Evolutionary conservation across 148 eudicot genomes (phyloP), one percentile per base, ranked within the genome.

Genomic region (Vaccinium myrtillus): DNA sequence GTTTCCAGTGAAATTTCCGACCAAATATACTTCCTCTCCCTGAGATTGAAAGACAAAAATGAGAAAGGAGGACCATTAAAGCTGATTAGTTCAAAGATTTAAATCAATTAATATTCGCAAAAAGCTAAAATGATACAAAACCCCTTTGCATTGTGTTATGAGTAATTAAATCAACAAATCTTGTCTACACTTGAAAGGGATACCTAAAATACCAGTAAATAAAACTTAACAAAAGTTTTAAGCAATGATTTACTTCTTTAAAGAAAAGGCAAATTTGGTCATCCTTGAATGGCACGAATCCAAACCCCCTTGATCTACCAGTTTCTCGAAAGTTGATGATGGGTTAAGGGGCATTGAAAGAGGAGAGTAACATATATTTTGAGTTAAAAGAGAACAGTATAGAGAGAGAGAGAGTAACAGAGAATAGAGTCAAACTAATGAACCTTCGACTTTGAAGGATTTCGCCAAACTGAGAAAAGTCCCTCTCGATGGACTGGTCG

Each of bases 1-100:
- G 82, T 93, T 93, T 77, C 93, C 98, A 39, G 98, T 96, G 79
- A 96, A 96, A 91, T 96, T 97, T 85, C 99, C 98, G 43, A 96
- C 94, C 86, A 96, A 89, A 73, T 67, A 87, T 81, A 96, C 98
- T 75, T 94, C 97, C 85, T 96, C 98, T 46, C 98, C 99, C 98
- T 96, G 90, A 53, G 83, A 78, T 67, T 69, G 51, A 19, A 83
- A 85, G 32, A 82, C 48, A 75, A 58, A 80, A 30, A 70, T 12
- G 59, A 32, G 36, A 32, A 32, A 32, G 36, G 36, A 32, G 36
- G 36, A 32, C 36, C 36, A 32, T 32, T 32, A 32, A 32, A 32
- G 36, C 36, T 32, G 36, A 32, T 32, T 32, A 32, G 36, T 32
- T 32, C 36, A 32, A 32, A 1, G 36, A 32, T 32, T 32, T 54